Base-by-base conservation (phyloP, 2,329 filamentous ascomycete genomes). In the Pyrenochaeta sp. region DNA sequence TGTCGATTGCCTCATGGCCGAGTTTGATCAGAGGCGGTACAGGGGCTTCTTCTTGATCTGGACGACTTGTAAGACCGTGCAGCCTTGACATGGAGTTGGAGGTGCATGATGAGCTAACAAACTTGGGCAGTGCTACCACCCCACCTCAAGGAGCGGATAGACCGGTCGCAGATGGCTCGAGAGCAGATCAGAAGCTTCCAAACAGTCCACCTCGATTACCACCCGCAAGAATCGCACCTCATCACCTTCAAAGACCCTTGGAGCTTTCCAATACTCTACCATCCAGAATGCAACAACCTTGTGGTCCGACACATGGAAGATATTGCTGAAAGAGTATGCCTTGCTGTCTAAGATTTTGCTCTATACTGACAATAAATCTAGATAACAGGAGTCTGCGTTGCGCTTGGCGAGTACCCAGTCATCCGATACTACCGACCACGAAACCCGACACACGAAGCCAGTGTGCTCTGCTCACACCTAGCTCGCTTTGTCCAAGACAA, bases 201-300 rank as follows among this genome's bases (percentile, higher is more conserved):
- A 54, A 91, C 92, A 4, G 81, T 98, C 49, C 91, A 93, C 47
- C 85, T 97, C 73, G 90, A 97, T 75, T 99, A 89, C 75, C 94
- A 87, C 71, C 93, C 95, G 5, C 87, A 92, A 69, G 95, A 99
- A 78, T 95, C 93, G 6, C 91, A 96, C 67, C 80, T 99, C 35
- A 82, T 97, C 66, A 96, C 92, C 0, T 97, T 99, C 69, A 84
- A 90, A 71, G 94, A 99, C 72, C 94, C 95, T 1, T 97, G 90
- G 88, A 98, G 94, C 77, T 99, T 99, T 69, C 92, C 92, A 0
- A 85, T 93, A 45, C 82, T 99, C 54, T 99, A 90, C 78, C 94
- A 99, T 72, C 94, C 94, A 1, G 86, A 85, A 48, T 98, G 95
- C 78, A 96, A 96, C 75, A 84, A 87, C 60, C 79, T 97, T 37